phyloP scores from a whole-genome alignment of 2,329 filamentous ascomycete genomes.

The Exophiala alcalophila region DNA sequence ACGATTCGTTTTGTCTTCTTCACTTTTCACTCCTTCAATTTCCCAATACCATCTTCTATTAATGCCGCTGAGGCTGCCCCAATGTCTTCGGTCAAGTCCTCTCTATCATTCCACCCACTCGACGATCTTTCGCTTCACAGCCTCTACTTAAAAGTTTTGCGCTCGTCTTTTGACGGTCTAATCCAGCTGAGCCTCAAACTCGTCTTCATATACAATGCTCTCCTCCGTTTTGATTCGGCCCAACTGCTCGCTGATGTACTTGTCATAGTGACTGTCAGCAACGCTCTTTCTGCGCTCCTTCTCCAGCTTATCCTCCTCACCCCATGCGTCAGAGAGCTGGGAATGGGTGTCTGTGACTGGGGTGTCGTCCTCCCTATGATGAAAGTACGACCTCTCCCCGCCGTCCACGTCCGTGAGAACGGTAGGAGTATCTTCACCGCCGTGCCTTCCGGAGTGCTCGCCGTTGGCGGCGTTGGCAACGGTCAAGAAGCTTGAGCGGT shows the following conservation, averaged over 20 bases:
- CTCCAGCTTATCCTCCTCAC: constrained; percentile 28
- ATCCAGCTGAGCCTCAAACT: constrained; percentile 60
- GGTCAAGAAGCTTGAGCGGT: constrained; percentile 70
- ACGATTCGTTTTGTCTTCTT: no score
- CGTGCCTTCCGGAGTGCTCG: constrained; percentile 48
- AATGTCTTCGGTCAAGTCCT: no score
- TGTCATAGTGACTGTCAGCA: constrained; percentile 69
- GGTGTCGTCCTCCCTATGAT: constrained; percentile 1
- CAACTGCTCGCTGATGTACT: constrained; percentile 79
- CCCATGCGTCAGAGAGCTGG: constrained; percentile 24
- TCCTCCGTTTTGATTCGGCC: constrained; percentile 62
- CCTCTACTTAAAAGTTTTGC: no score
- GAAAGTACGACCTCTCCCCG: constrained; percentile 36
- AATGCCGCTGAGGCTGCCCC: no score
- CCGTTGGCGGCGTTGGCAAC: constrained; percentile 44
- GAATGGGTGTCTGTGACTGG: constrained; percentile 2
- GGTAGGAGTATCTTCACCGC: constrained; percentile 4
- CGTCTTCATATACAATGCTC: constrained; percentile 55
- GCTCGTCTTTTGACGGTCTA: no score
- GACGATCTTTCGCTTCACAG: no score
- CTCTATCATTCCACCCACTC: no score
- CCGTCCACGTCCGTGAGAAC: constrained; percentile 42
- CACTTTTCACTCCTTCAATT: no score
- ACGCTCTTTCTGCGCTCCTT: constrained; percentile 44
- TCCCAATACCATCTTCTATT: no score